These are phyloP conservation scores for Alternaria viburni DNA, from an alignment of 2,329 filamentous ascomycete genomes.

Conservation along the genomic window DNA sequence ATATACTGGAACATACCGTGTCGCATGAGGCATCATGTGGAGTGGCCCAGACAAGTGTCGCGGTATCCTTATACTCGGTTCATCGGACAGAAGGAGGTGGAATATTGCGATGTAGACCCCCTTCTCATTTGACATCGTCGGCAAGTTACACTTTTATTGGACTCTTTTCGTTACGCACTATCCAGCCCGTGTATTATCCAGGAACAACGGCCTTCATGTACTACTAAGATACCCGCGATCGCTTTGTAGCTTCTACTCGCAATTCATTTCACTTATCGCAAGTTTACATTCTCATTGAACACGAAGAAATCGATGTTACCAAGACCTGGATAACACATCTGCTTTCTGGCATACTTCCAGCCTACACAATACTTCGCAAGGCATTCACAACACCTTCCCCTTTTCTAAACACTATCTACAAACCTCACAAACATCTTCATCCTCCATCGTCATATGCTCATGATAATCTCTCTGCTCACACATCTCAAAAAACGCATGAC, in stretches of 20 bases:
- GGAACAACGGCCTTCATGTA: neutral
- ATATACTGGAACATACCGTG: conserved; percentile 38
- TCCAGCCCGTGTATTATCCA: neutral
- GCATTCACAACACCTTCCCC: too few species aligned
- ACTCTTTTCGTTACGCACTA: neutral
- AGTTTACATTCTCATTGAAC: neutral
- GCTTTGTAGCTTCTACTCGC: neutral
- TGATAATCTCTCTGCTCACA: neutral
- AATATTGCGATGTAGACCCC: conserved; percentile 11
- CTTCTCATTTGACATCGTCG: neutral
- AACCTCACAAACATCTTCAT: neutral
- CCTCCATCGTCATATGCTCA: neutral
- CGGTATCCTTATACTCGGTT: conserved; percentile 38
- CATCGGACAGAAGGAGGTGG: conserved; percentile 28
- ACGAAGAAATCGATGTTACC: neutral
- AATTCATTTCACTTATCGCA: neutral
- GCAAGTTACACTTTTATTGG: neutral
- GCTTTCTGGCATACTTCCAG: neutral
- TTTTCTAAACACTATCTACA: neutral
- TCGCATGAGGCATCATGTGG: conserved; percentile 30
- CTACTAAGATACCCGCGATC: neutral
- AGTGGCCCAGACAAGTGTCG: conserved; percentile 41
- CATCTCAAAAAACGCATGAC: neutral
- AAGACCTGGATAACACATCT: neutral
- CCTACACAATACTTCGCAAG: neutral